phyloP scores from a whole-genome alignment of 805 yeast species.

The Yarrowia divulgata region DNA sequence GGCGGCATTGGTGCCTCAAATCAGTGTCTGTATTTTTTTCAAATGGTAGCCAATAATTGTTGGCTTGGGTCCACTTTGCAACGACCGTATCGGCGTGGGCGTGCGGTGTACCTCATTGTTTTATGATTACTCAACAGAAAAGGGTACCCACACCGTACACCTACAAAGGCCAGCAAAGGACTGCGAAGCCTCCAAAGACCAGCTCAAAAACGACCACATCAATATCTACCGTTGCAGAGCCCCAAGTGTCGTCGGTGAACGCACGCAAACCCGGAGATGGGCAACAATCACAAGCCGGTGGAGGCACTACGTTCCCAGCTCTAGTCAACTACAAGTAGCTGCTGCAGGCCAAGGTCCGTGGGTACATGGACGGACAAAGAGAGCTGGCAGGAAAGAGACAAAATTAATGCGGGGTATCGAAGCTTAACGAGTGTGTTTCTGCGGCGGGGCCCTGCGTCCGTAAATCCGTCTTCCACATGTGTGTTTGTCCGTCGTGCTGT shows the following conservation, averaged over 20 bases:
- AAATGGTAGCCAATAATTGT: background rate
- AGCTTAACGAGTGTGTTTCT: background rate
- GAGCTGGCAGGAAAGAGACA: background rate
- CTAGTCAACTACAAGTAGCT: background rate
- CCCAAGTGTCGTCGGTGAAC: background rate
- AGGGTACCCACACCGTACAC: background rate
- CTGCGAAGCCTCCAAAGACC: too few relatives aligned
- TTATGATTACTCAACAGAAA: slow-evolving; percentile 34
- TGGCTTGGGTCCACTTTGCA: background rate
- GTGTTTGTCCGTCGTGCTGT: background rate
- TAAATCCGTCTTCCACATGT: background rate
- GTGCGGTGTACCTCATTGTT: background rate
- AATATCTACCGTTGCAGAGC: too few relatives aligned
- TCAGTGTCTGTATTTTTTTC: too few relatives aligned
- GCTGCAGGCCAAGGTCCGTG: slow-evolving; percentile 29
- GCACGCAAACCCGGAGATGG: slow-evolving; percentile 15
- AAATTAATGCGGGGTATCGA: slow-evolving; percentile 30
- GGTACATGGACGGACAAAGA: slow-evolving; percentile 18
- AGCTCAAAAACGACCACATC: too few relatives aligned
- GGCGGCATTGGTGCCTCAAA: background rate
- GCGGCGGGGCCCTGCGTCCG: slow-evolving; percentile 4
- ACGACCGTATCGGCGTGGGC: background rate
- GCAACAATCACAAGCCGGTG: slow-evolving; percentile 9
- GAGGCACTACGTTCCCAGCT: background rate
- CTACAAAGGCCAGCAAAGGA: too few relatives aligned